Conservation (phyloP, 139 green algal species). For the Spirogloea muscicola region DNA sequence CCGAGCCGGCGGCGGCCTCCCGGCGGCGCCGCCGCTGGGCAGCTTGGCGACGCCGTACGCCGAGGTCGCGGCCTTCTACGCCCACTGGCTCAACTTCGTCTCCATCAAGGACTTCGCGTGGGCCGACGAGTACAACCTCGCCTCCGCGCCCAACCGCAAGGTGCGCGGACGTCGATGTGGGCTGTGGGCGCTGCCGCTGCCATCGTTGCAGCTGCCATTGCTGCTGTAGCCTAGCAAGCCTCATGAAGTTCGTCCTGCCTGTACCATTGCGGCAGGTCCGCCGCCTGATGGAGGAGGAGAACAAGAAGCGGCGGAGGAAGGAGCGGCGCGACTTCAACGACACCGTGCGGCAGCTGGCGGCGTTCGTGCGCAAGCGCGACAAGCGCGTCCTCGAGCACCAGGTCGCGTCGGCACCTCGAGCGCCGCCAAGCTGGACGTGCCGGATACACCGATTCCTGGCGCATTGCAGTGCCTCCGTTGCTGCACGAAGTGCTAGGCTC, state of each 20-base stretch:
- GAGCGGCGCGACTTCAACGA: constrained; percentile 72
- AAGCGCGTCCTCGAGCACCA: constrained; percentile 62
- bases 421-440: too few species aligned
- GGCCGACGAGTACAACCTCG: constrained; percentile 80
- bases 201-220: too few species aligned
- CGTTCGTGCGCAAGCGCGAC: constrained; percentile 85
- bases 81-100: constrained; percentile 72
- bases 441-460: too few species aligned
- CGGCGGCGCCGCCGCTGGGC: constrained; percentile 49
- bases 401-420: too few species aligned
- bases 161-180: too few species aligned
- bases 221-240: too few species aligned
- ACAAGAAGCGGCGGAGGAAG: constrained; percentile 62
- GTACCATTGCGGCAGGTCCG: constrained; percentile 58
- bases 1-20: too few species aligned
- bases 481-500: too few species aligned
- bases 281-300: constrained; percentile 89
- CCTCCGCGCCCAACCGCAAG: constrained; percentile 70
- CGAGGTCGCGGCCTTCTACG: constrained; percentile 80
- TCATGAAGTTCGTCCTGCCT: background rate
- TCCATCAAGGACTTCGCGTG: constrained; percentile 81
- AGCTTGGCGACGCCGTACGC: constrained; percentile 31
- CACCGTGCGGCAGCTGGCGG: constrained; percentile 70
- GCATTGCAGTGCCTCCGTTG: too few species aligned
- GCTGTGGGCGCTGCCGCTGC: too few species aligned